A percentile compares a stretch with the other conserved stretches of the same genome.
Evolutionary conservation across 2,329 filamentous ascomycete genomes (phyloP).

Genomic region (Rutstroemia sydowiana): DNA sequence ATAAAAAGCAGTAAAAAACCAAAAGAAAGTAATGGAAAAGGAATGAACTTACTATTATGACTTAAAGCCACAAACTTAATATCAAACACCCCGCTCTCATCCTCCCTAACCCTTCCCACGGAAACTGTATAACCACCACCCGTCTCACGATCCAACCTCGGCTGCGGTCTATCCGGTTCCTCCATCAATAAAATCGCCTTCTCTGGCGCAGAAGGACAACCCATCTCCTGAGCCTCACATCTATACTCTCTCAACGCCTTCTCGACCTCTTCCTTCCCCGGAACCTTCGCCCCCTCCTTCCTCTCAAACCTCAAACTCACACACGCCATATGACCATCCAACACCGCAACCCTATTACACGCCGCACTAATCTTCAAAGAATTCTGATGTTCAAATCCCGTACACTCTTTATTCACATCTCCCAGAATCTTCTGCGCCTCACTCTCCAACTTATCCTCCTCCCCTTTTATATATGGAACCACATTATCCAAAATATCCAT

Average conservation of each 20-base stretch:
- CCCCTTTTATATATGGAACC: slow-evolving; percentile 84
- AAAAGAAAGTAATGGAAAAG: no score
- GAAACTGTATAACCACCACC: slow-evolving; percentile 84
- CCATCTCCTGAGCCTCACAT: slow-evolving; percentile 72
- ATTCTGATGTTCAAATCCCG: slow-evolving; percentile 68
- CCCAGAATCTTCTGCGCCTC: slow-evolving; percentile 95
- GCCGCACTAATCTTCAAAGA: slow-evolving; percentile 73
- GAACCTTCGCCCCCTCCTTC: slow-evolving; percentile 53
- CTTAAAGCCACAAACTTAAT: slow-evolving; percentile 91
- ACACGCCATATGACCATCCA: slow-evolving; percentile 93
- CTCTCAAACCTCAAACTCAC: slow-evolving; percentile 78
- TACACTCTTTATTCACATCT: slow-evolving; percentile 59
- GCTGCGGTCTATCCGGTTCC: slow-evolving; percentile 83
- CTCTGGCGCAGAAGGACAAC: slow-evolving; percentile 78
- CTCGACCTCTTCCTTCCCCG: slow-evolving; percentile 68
- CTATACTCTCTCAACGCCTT: slow-evolving; percentile 73
- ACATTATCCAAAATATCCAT: slow-evolving; percentile 98
- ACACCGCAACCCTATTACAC: slow-evolving; percentile 89
- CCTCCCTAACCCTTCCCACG: slow-evolving; percentile 73
- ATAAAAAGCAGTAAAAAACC: no score
- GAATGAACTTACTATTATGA: slow-evolving; percentile 52
- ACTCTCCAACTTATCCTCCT: slow-evolving; percentile 93
- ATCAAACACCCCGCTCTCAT: slow-evolving; percentile 84
- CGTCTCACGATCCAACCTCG: slow-evolving; percentile 79
- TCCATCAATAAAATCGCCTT: slow-evolving; percentile 84